phyloP scores from a whole-genome alignment of 2,329 filamentous ascomycete genomes.

The Akanthomyces muscarius region DNA sequence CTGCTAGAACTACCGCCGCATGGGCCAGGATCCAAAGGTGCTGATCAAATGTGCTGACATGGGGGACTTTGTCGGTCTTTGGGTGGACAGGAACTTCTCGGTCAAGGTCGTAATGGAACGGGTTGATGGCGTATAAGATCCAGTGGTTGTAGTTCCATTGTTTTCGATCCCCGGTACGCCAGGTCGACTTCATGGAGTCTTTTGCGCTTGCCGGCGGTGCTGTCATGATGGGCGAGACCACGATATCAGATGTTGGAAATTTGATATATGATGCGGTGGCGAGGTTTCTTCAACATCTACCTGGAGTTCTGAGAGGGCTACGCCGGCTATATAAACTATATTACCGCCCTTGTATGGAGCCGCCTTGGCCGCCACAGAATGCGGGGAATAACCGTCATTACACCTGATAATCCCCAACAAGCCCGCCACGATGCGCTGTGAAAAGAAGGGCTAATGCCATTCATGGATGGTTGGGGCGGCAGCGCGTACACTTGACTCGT shows the following conservation, averaged over 20 bases:
- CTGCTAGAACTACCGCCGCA: slow-evolving; percentile 30
- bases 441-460: neutral
- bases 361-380: neutral
- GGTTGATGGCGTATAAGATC: slow-evolving; percentile 28
- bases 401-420: slow-evolving; percentile 2
- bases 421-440: neutral
- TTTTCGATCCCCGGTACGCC: slow-evolving; percentile 26
- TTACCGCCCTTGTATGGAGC: neutral
- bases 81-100: slow-evolving; percentile 32
- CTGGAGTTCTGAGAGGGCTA: neutral
- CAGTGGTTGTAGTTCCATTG: slow-evolving; percentile 29
- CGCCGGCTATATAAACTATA: neutral
- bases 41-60: slow-evolving; percentile 30
- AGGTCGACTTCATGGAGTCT: slow-evolving; percentile 36
- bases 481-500: slow-evolving; percentile 8
- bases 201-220: slow-evolving; percentile 18
- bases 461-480: slow-evolving; percentile 13
- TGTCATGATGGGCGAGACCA: slow-evolving; percentile 5
- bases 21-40: slow-evolving; percentile 38
- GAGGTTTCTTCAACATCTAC: neutral
- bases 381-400: slow-evolving; percentile 1
- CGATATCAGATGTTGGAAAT: neutral
- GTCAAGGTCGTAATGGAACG: slow-evolving; percentile 26
- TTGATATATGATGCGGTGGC: neutral
- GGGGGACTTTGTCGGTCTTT: slow-evolving; percentile 36